Percentiles rank a stretch among this genome's conserved stretches.
These are phyloP conservation scores for Talaromyces atroroseus DNA, from an alignment of 2,329 filamentous ascomycete genomes.

Conservation along the genomic window DNA sequence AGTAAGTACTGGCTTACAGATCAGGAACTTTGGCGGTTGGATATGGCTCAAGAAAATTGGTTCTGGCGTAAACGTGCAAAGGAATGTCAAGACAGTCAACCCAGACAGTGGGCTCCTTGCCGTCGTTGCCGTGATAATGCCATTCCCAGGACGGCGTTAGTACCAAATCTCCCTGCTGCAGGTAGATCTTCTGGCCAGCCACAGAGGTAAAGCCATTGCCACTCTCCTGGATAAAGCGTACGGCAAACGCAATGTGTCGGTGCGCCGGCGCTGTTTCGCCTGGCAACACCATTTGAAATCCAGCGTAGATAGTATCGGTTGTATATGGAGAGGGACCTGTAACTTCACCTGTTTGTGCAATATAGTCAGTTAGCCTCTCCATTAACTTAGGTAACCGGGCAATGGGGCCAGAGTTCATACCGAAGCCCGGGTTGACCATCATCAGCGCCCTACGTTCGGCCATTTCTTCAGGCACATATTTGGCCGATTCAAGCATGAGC, in stretches of 20 bases:
- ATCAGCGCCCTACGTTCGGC: constrained; percentile 31
- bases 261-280: constrained; percentile 51
- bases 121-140: not conserved
- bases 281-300: constrained; percentile 49
- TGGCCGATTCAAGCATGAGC: constrained; percentile 23
- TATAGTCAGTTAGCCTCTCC: not conserved
- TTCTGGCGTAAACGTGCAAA: not conserved
- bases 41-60: not conserved
- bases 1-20: not conserved
- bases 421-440: constrained; percentile 27
- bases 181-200: not conserved
- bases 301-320: constrained; percentile 52
- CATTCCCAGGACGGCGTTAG: not conserved
- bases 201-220: not conserved
- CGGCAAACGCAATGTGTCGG: constrained; percentile 43
- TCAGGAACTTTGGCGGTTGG: not conserved
- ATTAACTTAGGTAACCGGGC: not conserved
- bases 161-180: not conserved
- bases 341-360: constrained; percentile 27
- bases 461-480: constrained; percentile 25
- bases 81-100: not conserved
- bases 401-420: not conserved
- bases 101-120: not conserved
- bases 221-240: not conserved
- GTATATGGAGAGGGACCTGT: constrained; percentile 39